Evolutionary conservation across 2,329 filamentous ascomycete genomes (phyloP).

Genomic region (Pseudopithomyces chartarum): DNA sequence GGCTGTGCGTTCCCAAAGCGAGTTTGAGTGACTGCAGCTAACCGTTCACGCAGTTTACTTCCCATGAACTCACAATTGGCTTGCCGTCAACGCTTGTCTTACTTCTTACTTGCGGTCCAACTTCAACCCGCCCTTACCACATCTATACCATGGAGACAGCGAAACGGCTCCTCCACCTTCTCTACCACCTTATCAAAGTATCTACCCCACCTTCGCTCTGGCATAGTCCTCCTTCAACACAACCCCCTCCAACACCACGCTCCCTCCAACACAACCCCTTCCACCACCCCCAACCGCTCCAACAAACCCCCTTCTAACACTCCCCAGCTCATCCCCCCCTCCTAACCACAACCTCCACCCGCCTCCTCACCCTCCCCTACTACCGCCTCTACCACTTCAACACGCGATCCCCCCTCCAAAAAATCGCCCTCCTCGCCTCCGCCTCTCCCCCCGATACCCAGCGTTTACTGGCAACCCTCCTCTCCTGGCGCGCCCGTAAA

Average conservation of each 20-base stretch:
- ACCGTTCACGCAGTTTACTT: not conserved
- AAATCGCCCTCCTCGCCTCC: constrained; percentile 11
- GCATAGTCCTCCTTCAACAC: too few species aligned
- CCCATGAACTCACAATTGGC: too few species aligned
- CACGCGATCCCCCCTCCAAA: constrained; percentile 10
- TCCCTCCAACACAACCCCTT: too few species aligned
- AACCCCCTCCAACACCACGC: too few species aligned
- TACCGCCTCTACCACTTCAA: constrained; percentile 21
- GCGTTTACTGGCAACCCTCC: not conserved
- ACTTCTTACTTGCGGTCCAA: too few species aligned
- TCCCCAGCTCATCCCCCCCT: too few species aligned
- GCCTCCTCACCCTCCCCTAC: constrained; percentile 14
- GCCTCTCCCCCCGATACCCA: not conserved
- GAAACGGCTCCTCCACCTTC: not conserved
- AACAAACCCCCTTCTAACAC: not conserved
- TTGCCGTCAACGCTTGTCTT: too few species aligned
- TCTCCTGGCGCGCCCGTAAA: constrained; percentile 15
- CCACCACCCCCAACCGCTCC: not conserved
- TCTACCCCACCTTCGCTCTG: not conserved
- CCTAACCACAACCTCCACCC: not conserved
- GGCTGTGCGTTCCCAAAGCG: not conserved
- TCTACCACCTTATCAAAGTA: not conserved
- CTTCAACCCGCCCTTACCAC: too few species aligned
- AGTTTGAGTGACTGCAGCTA: not conserved
- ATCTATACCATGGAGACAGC: too few species aligned